These are phyloP conservation scores for Trichoderma sp. DNA, from an alignment of 2,329 filamentous ascomycete genomes.

Conservation along the genomic window DNA sequence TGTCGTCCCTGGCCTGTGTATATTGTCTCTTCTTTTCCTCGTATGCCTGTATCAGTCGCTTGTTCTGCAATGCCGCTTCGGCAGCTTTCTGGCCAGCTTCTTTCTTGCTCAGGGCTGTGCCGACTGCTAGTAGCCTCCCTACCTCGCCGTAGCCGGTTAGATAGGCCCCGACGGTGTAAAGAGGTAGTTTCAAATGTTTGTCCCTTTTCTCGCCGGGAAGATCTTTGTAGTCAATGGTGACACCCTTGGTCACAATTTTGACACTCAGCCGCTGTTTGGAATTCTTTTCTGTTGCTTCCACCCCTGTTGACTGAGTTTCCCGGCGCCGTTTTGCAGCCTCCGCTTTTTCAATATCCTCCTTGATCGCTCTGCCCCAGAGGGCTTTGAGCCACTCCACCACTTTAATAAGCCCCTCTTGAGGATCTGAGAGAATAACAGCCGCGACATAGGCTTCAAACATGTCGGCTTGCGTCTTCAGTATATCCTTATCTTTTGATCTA, in stretches of 20 bases:
- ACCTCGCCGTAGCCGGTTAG: constrained; percentile 70
- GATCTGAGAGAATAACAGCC: constrained; percentile 70
- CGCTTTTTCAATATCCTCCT: constrained; percentile 50
- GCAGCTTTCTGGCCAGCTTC: constrained; percentile 71
- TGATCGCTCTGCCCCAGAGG: constrained; percentile 70
- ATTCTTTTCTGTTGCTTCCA: background rate
- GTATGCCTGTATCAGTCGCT: constrained; percentile 60
- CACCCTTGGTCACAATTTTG: constrained; percentile 55
- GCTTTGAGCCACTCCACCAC: constrained; percentile 71
- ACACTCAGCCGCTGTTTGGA: constrained; percentile 38
- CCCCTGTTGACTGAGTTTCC: constrained; percentile 16
- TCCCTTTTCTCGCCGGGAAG: constrained; percentile 55
- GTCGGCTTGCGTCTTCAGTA: constrained; percentile 77
- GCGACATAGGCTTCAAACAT: constrained; percentile 91
- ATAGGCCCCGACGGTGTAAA: constrained; percentile 65
- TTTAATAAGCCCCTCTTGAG: constrained; percentile 59
- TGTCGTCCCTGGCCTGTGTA: constrained; percentile 34
- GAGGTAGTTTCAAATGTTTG: constrained; percentile 53
- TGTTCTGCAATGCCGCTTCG: constrained; percentile 62
- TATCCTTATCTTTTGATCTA: constrained; percentile 50
- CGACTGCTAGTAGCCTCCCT: constrained; percentile 62
- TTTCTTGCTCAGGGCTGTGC: constrained; percentile 65
- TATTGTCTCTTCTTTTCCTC: constrained; percentile 51
- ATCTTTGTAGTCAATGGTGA: constrained; percentile 64
- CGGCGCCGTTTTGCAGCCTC: constrained; percentile 23